A percentile compares a stretch with the other conserved stretches of the same genome.
These are phyloP conservation scores for Didymella segeticola DNA, from an alignment of 2,329 filamentous ascomycete genomes.

Conservation along the genomic window DNA sequence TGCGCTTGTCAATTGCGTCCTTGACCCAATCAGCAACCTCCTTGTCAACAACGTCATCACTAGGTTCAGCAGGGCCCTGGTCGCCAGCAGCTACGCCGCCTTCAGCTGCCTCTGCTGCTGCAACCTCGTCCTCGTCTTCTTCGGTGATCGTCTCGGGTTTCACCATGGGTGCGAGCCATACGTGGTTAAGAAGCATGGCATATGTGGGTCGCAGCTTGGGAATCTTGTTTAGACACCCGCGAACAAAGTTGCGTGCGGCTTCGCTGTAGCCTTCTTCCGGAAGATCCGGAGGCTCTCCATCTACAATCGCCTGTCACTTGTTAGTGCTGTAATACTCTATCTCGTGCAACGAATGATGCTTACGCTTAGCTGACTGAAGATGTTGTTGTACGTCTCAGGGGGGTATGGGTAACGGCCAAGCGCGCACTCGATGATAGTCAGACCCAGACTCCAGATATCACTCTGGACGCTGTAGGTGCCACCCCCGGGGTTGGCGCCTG, in stretches of 20 bases:
- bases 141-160: slow-evolving; percentile 78
- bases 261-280: slow-evolving; percentile 80
- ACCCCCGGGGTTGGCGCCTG: slow-evolving; percentile 70
- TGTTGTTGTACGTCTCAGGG: slow-evolving; percentile 96
- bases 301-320: slow-evolving; percentile 81
- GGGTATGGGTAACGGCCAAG: slow-evolving; percentile 95
- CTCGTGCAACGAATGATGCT: slow-evolving; percentile 49
- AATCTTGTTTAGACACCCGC: slow-evolving; percentile 88
- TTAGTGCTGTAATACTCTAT: slow-evolving; percentile 5
- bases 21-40: slow-evolving; percentile 90
- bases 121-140: slow-evolving; percentile 68
- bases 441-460: slow-evolving; percentile 94
- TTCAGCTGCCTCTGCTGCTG: slow-evolving; percentile 51
- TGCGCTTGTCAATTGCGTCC: slow-evolving; percentile 71
- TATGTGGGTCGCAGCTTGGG: slow-evolving; percentile 94
- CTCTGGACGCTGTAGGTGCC: slow-evolving; percentile 98
- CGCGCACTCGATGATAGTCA: slow-evolving; percentile 95
- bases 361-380: slow-evolving; percentile 96
- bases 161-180: slow-evolving; percentile 80
- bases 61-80: slow-evolving; percentile 34
- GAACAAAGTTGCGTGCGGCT: slow-evolving; percentile 83
- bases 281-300: slow-evolving; percentile 91
- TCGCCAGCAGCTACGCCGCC: slow-evolving; percentile 49
- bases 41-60: slow-evolving; percentile 65
- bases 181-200: slow-evolving; percentile 83